Evolutionary conservation across 2,329 filamentous ascomycete genomes (phyloP).

Genomic region (Chaetomiaceae sp.): DNA sequence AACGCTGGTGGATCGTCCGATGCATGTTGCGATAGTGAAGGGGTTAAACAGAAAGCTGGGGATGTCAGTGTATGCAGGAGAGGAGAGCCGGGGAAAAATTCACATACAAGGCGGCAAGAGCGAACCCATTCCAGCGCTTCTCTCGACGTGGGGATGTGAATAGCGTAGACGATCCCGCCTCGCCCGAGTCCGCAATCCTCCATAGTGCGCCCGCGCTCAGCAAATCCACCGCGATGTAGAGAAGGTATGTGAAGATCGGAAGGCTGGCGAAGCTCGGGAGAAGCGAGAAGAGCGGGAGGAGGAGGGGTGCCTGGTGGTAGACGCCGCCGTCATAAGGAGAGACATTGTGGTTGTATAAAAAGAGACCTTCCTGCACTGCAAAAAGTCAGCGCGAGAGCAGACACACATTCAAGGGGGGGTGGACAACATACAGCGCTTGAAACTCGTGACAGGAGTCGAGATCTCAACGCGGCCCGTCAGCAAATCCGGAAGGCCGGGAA

Average conservation of each 20-base stretch:
- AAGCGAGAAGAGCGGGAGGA: constrained; percentile 86
- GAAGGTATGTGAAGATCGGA: constrained; percentile 69
- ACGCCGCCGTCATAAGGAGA: constrained; percentile 95
- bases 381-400: background rate
- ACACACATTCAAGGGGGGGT: background rate
- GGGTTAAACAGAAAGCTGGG: constrained; percentile 87
- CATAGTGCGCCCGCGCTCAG: constrained; percentile 75
- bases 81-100: background rate
- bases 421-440: constrained; percentile 75
- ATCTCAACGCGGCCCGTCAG: constrained; percentile 91
- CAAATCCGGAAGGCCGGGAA: constrained; percentile 78
- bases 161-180: constrained; percentile 66
- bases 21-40: constrained; percentile 84
- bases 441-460: constrained; percentile 94
- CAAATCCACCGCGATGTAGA: constrained; percentile 79
- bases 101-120: constrained; percentile 72
- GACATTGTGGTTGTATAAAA: constrained; percentile 92
- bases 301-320: constrained; percentile 75
- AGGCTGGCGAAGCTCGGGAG: constrained; percentile 65
- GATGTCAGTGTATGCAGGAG: background rate
- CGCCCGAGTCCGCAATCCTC: constrained; percentile 75
- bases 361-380: constrained; percentile 89
- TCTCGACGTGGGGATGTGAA: constrained; percentile 76
- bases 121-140: constrained; percentile 68
- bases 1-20: constrained; percentile 82